Conservation (phyloP, 2,329 filamentous ascomycete genomes). For the Davidsoniella neocaledoniae region DNA sequence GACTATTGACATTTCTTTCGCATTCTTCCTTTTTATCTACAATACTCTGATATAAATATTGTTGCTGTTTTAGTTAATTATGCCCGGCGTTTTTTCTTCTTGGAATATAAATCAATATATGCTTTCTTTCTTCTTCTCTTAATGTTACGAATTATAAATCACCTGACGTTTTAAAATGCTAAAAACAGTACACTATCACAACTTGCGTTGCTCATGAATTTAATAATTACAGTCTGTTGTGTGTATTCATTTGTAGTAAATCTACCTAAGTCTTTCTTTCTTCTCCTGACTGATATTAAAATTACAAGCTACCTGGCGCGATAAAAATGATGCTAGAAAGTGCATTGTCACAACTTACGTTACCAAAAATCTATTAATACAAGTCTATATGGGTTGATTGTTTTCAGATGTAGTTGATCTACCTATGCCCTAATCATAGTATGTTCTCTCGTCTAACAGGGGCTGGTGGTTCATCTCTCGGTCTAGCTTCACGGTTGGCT, state of each 20-base stretch:
- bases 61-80: background rate
- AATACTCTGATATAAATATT: background rate
- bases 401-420: no score
- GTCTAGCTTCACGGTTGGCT: conserved; percentile 74
- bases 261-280: no score
- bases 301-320: no score
- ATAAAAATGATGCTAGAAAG: no score
- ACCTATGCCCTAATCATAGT: background rate
- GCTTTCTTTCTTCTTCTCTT: conserved; percentile 4
- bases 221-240: no score
- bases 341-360: no score
- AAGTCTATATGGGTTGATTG: background rate
- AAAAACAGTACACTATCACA: no score
- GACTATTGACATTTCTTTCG: no score
- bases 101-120: background rate
- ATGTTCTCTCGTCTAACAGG: conserved; percentile 53
- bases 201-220: no score
- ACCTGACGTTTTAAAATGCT: background rate
- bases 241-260: no score
- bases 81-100: background rate
- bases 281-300: no score
- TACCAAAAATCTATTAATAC: background rate
- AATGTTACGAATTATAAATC: background rate
- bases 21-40: background rate
- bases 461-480: conserved; percentile 54